Evolutionary conservation across 2,329 filamentous ascomycete species (phyloP).

Genomic region (Aspergillaceae sp.): DNA sequence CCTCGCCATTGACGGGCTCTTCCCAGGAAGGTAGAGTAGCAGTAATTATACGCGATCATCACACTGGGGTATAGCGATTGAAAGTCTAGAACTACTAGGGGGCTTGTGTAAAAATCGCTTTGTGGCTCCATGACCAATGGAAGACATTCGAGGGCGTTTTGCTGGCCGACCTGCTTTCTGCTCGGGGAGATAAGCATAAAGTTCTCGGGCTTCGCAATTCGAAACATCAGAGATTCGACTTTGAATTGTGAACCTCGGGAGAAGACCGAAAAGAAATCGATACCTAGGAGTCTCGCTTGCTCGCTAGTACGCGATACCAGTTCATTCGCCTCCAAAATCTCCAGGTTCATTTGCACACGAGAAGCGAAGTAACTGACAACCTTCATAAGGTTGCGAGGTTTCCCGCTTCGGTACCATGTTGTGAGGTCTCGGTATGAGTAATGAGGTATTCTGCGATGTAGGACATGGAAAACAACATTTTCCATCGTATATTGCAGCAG

Average conservation of each 20-base stretch:
- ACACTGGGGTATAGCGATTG: slow-evolving; percentile 94
- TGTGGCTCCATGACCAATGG: slow-evolving; percentile 97
- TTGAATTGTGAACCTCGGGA: slow-evolving; percentile 95
- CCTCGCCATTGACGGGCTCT: slow-evolving; percentile 82
- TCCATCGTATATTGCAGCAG: slow-evolving; percentile 93
- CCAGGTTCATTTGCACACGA: slow-evolving; percentile 72
- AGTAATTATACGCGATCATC: slow-evolving; percentile 99
- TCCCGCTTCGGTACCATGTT: slow-evolving; percentile 66
- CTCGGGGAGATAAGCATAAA: slow-evolving; percentile 85
- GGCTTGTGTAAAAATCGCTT: slow-evolving; percentile 86
- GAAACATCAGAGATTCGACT: slow-evolving; percentile 97
- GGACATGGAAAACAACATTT: slow-evolving; percentile 83
- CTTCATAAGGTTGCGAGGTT: slow-evolving; percentile 61
- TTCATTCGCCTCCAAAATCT: slow-evolving; percentile 85
- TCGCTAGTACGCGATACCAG: slow-evolving; percentile 83
- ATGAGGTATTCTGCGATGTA: slow-evolving; percentile 81
- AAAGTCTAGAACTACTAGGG: slow-evolving; percentile 85
- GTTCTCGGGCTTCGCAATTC: slow-evolving; percentile 94
- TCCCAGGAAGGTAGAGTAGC: slow-evolving; percentile 92
- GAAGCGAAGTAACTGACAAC: slow-evolving; percentile 68
- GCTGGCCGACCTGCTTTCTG: slow-evolving; percentile 80
- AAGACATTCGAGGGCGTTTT: slow-evolving; percentile 89
- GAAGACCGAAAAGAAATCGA: slow-evolving; percentile 96
- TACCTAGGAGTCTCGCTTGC: slow-evolving; percentile 81
- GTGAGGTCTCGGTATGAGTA: slow-evolving; percentile 74